phyloP scores from a whole-genome alignment of 2,329 filamentous ascomycete species.

The Curvularia sp. region DNA sequence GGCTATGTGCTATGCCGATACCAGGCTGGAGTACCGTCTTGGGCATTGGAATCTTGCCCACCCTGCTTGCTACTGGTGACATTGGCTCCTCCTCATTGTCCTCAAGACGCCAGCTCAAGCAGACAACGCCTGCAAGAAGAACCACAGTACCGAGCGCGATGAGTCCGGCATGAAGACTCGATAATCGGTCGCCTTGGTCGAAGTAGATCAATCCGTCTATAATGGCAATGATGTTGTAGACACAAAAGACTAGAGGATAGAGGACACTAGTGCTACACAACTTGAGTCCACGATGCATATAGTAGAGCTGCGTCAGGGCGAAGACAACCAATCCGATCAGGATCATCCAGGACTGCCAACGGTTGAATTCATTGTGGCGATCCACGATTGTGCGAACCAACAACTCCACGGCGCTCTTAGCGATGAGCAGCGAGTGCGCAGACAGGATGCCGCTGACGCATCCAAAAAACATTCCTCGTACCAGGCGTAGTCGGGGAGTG shows the following conservation, averaged over 20 bases:
- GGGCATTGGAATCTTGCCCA: conserved; percentile 52
- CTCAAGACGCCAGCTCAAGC: conserved; percentile 90
- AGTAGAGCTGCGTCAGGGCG: conserved; percentile 91
- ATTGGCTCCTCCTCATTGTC: conserved; percentile 70
- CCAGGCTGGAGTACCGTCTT: conserved; percentile 79
- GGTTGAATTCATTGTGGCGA: conserved; percentile 88
- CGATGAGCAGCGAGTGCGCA: conserved; percentile 89
- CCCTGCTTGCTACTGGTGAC: conserved; percentile 50
- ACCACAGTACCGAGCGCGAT: conserved; percentile 88
- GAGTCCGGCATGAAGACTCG: conserved; percentile 75
- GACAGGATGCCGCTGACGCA: conserved; percentile 89
- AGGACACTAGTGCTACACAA: conserved; percentile 93
- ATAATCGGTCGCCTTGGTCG: conserved; percentile 81
- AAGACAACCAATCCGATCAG: conserved; percentile 80
- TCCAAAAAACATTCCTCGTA: conserved; percentile 86
- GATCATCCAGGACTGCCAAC: conserved; percentile 94
- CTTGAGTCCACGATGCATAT: conserved; percentile 91
- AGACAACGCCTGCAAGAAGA: conserved; percentile 84
- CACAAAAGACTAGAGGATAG: conserved; percentile 96
- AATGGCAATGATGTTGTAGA: conserved; percentile 99
- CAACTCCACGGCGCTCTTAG: conserved; percentile 95
- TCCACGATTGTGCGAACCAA: conserved; percentile 87
- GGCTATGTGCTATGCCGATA: conserved; percentile 78
- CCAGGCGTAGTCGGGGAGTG: conserved; percentile 73
- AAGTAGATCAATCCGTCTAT: conserved; percentile 98